Evolutionary conservation across 306 rosid genomes (phyloP), one percentile per base, ranked within the genome.

Genomic region (Echinosophora koreensis): DNA sequence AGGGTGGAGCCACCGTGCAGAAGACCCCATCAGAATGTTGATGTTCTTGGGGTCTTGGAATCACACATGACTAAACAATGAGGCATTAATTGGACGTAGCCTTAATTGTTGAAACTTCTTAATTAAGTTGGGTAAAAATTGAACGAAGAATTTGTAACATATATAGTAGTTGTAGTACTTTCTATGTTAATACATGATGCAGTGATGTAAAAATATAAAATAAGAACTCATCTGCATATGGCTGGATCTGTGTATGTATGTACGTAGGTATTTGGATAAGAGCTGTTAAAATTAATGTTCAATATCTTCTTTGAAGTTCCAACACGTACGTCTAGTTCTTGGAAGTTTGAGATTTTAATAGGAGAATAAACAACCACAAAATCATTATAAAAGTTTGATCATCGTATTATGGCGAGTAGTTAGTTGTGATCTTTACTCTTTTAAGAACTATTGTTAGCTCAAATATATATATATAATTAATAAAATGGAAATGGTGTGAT

Each of bases 11-110:
- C 80, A 70, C 81, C 82, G 55, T 65, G 77, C 34, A 0, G 86
- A 85, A 35, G 86, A 85, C 39, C 84, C 84, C 11, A 74, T 85
- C 1, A 78, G 84, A 82, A 85, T 84, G 35, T 74, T 85, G 86
- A 85, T 85, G 86, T 85, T 85, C 77, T 78, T 85, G 69, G 82
- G 82, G 1, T 74, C 82, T 42, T 78, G 71, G 81, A 78, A 46
- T 74, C 86, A 85, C 73, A 85, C 88, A 28, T 82, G 42, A 78
- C 1, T 52, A 10, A 32, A 17, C 15, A 62, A 38, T 27, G 57
- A 69, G 3, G 41, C 15, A 52, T 42, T 22, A 22, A 22, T 22
- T 72, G 34, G 51, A 60, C 11, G 17, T 44, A 18, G 9, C 58
- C 66, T 51, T 22, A 22, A 22, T 22, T 15, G 22, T 32, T n/a